Evolutionary conservation across 345 rosid species (phyloP).

Genomic region (Camelina sativa): DNA sequence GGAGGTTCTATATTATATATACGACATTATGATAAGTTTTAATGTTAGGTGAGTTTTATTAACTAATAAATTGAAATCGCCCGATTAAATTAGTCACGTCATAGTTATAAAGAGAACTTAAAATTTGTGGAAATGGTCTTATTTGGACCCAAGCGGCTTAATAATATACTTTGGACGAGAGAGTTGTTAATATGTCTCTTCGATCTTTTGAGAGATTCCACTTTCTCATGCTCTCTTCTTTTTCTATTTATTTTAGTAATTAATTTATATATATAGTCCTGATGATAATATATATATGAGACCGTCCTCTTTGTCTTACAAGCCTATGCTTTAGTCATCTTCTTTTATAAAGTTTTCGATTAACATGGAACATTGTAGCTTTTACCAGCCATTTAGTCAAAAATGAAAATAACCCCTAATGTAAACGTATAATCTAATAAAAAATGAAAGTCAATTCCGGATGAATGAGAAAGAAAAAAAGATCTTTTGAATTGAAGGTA

Average conservation of each 20-base stretch:
- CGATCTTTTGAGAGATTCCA: constrained; percentile 48
- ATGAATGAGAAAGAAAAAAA: not conserved
- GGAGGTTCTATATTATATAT: constrained; percentile 20
- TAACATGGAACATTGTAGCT: constrained; percentile 23
- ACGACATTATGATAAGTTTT: constrained; percentile 15
- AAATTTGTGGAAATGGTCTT: constrained; percentile 32
- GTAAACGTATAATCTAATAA: not conserved
- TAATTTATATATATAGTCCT: not conserved
- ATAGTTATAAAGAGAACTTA: constrained; percentile 28
- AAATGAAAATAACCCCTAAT: not conserved
- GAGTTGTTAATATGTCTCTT: constrained; percentile 51
- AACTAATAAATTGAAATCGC: constrained; percentile 19
- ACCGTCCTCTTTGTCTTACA: constrained; percentile 37
- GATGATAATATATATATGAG: constrained; percentile 19
- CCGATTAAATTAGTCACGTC: constrained; percentile 36
- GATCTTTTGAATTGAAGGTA: not conserved
- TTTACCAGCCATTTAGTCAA: constrained; percentile 30
- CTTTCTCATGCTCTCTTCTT: constrained; percentile 37
- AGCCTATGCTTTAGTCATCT: not conserved
- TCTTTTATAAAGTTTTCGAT: constrained; percentile 27
- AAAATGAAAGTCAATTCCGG: not conserved
- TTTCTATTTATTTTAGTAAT: not conserved
- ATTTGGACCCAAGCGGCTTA: constrained; percentile 36
- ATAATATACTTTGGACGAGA: constrained; percentile 36
- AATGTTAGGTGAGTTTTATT: constrained; percentile 36